Evolutionary conservation across 176 grass and related monocot species (phyloP).

Genomic region (Poa annua): DNA sequence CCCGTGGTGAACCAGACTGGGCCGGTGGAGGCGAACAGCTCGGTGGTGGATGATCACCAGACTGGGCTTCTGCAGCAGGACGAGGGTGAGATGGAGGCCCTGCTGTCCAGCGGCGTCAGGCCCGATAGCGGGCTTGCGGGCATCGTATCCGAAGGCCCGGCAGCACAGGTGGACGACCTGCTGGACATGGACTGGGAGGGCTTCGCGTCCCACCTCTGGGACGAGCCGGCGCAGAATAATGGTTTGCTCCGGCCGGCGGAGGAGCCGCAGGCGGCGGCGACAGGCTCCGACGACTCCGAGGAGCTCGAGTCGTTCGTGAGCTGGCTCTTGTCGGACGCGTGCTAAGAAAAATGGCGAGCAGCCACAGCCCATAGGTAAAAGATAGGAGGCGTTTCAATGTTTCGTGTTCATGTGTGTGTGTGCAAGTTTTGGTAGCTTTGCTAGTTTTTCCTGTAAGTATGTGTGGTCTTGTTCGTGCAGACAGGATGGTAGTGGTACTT

Average conservation of each 20-base stretch:
- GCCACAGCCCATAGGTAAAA: neutral
- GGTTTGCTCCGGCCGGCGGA: neutral
- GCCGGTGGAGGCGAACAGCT: constrained; percentile 44
- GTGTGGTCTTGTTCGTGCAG: neutral
- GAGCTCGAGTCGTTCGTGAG: constrained; percentile 59
- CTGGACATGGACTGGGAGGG: constrained; percentile 75
- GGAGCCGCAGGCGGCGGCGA: neutral
- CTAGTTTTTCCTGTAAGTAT: constrained; percentile 2
- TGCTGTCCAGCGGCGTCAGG: neutral
- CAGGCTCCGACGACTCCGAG: constrained; percentile 24
- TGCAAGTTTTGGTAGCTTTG: constrained; percentile 39
- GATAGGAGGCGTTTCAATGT: neutral
- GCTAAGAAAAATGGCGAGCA: constrained; percentile 1
- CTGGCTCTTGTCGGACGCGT: constrained; percentile 65
- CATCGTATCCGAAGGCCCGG: neutral
- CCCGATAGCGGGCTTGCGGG: neutral
- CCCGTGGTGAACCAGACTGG: constrained; percentile 43
- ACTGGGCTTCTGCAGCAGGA: constrained; percentile 37
- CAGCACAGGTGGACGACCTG: constrained; percentile 48
- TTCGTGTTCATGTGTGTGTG: constrained; percentile 6
- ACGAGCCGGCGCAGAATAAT: constrained; percentile 13
- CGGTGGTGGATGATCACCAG: constrained; percentile 37
- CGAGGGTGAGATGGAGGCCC: constrained; percentile 56
- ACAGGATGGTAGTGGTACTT: neutral
- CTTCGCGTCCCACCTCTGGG: constrained; percentile 58